Base-by-base conservation (phyloP, 2,329 filamentous ascomycete species). In the Penicillium sumatraense region DNA sequence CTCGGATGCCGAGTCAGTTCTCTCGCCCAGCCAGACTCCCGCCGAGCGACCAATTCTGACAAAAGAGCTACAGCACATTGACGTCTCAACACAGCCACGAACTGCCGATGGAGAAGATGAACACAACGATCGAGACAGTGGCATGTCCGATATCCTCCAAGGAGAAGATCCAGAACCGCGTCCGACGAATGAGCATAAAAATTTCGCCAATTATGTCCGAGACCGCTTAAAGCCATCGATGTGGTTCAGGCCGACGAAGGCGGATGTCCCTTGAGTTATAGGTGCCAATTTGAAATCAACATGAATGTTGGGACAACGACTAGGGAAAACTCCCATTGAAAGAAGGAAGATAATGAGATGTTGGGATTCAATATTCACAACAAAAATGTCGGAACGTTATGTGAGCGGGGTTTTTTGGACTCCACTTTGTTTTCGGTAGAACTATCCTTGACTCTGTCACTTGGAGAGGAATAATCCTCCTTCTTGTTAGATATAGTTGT, bases 321-420 rank as follows among this genome's bases (percentile, higher is more conserved):
- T 26, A 20, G 41, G 26, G 24, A 31, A 45, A 7, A 16, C 6
- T 26, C n/a, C 24, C 38, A 26, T 16, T 40, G 36, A 51, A 26
- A 33, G 29, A 36, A 38, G 48, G 36, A 47, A 31, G 38, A 36
- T 50, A 26, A 52, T 49, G 20, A 20, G 38, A 49, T 38, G 7
- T 35, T n/a, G 6, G 38, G 23, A 40, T 54, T 38, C 46, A 13
- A 41, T 45, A 27, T 51, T 75, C 68, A 77, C 29, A 75, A 56
- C 41, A 78, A 54, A 66, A 78, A 79, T 46, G 73, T 78, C 33
- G 77, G 77, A 41, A 79, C 74, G 63, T 78, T 73, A 54, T 72
- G 74, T 33, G 76, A 69, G 40, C 73, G 69, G 27, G 72, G 70
- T 61, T 72, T 73, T 55, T 73, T 75, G 49, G 67, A 56, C 50